A percentile compares a stretch with the other conserved stretches of the same genome.
These are phyloP conservation scores for Suillus alpinus DNA, from an alignment of 768 basidiomycete genomes.

Conservation along the genomic window DNA sequence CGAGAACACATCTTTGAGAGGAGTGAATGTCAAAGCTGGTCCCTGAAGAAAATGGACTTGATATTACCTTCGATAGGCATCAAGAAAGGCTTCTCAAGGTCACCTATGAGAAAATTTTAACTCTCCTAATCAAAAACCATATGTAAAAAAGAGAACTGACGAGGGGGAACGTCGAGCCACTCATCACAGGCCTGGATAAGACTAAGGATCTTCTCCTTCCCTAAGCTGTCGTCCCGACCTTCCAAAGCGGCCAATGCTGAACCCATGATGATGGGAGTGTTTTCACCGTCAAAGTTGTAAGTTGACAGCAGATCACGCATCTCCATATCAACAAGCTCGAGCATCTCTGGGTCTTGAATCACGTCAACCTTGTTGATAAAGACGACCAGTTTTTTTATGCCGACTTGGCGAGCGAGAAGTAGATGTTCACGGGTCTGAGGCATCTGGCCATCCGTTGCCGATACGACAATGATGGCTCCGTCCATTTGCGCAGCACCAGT, in stretches of 20 bases:
- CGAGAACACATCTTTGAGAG: constrained; percentile 80
- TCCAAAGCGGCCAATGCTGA: constrained; percentile 95
- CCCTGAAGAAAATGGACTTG: background rate
- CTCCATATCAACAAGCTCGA: constrained; percentile 99
- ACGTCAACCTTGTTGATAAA: constrained; percentile 99
- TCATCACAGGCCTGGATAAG: constrained; percentile 84
- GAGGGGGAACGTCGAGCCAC: constrained; percentile 93
- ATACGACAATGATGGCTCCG: constrained; percentile 93
- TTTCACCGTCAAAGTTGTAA: constrained; percentile 96
- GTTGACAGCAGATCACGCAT: constrained; percentile 92
- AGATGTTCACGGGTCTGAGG: constrained; percentile 98
- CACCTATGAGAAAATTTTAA: constrained; percentile 49
- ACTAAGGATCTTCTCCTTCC: constrained; percentile 75
- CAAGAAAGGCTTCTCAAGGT: constrained; percentile 97
- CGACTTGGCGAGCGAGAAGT: constrained; percentile 95
- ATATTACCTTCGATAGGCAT: constrained; percentile 82
- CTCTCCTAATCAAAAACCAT: constrained; percentile 1
- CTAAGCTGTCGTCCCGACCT: constrained; percentile 76
- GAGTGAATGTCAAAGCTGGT: background rate
- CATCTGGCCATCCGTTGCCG: constrained; percentile 99
- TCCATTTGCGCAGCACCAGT: constrained; percentile 99
- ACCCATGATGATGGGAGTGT: constrained; percentile 97
- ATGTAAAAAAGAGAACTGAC: constrained; percentile 42
- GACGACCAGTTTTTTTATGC: constrained; percentile 94
- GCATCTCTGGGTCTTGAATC: constrained; percentile 96